phyloP scores from a whole-genome alignment of 2,329 filamentous ascomycete genomes.

The Claviceps fusiformis region DNA sequence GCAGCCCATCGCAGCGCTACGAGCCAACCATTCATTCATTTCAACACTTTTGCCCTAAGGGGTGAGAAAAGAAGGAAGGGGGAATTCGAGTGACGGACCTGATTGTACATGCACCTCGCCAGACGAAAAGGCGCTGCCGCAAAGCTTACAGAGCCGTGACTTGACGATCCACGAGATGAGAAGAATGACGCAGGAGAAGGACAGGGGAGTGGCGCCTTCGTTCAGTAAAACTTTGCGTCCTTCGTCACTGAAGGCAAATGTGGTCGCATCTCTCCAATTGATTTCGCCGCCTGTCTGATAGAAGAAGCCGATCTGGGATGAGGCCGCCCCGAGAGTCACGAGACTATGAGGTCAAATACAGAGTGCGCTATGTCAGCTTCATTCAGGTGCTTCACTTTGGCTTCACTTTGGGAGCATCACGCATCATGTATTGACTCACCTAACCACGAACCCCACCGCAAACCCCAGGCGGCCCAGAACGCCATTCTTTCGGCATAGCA shows the following conservation, averaged over 20 bases:
- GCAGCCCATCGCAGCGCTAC: slow-evolving; percentile 2
- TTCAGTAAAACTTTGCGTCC: slow-evolving; percentile 18
- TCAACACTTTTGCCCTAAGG: neutral
- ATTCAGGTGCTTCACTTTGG: too few relatives aligned
- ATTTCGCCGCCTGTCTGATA: slow-evolving; percentile 19
- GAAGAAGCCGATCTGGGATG: slow-evolving; percentile 20
- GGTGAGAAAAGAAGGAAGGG: neutral
- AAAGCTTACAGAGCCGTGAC: slow-evolving; percentile 11
- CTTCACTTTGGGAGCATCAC: too few relatives aligned
- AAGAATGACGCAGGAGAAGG: slow-evolving; percentile 11
- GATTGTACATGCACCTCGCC: slow-evolving; percentile 10
- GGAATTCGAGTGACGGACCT: slow-evolving; percentile 9
- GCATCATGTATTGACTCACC: slow-evolving; percentile 11
- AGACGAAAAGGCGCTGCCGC: slow-evolving; percentile 12
- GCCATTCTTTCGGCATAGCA: slow-evolving; percentile 14
- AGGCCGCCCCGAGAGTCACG: slow-evolving; percentile 14
- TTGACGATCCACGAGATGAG: slow-evolving; percentile 13
- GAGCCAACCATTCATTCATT: neutral
- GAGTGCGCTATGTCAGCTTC: neutral
- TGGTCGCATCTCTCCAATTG: slow-evolving; percentile 18
- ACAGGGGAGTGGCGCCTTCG: slow-evolving; percentile 15
- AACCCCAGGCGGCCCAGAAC: slow-evolving; percentile 10
- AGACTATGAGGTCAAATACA: slow-evolving; percentile 9
- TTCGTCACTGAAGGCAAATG: slow-evolving; percentile 17
- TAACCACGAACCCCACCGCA: slow-evolving; percentile 11